These are phyloP conservation scores for Gossypium turneri DNA, from an alignment of 345 rosid species.

Conservation along the genomic window DNA sequence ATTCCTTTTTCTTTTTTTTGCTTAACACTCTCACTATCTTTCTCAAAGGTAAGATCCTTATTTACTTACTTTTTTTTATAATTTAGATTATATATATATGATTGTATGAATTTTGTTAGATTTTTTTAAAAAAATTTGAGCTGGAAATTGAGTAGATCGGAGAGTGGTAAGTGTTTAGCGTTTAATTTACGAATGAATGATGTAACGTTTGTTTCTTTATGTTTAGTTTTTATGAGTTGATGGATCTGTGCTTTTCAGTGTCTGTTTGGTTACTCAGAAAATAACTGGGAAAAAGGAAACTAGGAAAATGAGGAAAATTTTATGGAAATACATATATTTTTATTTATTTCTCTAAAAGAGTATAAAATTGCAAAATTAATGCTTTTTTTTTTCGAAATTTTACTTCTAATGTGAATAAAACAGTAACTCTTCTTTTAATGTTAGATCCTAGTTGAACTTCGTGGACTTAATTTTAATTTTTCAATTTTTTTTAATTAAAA, in stretches of 20 bases:
- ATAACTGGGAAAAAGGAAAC: not conserved
- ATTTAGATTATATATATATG: not conserved
- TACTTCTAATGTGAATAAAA: not conserved
- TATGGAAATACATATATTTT: not conserved
- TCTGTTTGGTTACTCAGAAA: conserved; percentile 36
- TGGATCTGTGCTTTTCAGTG: not conserved
- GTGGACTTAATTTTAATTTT: not conserved
- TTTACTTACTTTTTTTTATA: not conserved
- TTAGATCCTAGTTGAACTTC: not conserved
- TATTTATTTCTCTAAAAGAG: not conserved
- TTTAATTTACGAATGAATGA: conserved; percentile 24
- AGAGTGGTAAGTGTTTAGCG: conserved; percentile 6
- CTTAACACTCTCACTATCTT: conserved; percentile 4
- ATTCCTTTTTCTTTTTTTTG: conserved; percentile 17
- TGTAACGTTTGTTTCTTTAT: conserved; percentile 18
- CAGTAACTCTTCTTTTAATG: not conserved
- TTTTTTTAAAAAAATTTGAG: not conserved
- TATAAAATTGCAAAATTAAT: not conserved
- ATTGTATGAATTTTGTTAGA: conserved; percentile 4
- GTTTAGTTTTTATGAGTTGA: not conserved
- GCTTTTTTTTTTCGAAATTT: not conserved
- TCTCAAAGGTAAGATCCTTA: conserved; percentile 14
- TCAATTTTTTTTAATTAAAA: not conserved
- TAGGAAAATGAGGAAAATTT: not conserved
- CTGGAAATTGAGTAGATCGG: conserved; percentile 14